These are phyloP conservation scores for Penicillium daleae DNA, from an alignment of 495 filamentous ascomycete species.

Conservation along the genomic window DNA sequence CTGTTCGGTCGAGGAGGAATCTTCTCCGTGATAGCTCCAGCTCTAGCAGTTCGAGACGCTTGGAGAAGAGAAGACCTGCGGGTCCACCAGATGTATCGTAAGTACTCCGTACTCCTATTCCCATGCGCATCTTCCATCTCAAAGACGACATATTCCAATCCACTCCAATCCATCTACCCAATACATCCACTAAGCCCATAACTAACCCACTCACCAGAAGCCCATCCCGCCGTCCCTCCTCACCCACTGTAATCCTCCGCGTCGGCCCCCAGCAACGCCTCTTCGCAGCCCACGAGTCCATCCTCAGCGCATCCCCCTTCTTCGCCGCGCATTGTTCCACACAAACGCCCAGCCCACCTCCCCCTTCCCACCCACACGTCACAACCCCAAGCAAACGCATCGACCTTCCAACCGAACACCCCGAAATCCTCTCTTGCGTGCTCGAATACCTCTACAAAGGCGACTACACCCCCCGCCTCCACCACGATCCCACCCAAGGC, in stretches of 20 bases:
- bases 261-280: slow-evolving; percentile 79
- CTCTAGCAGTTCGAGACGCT: slow-evolving; percentile 33
- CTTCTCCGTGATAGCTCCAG: slow-evolving; percentile 26
- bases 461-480: slow-evolving; percentile 81
- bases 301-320: slow-evolving; percentile 77
- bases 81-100: slow-evolving; percentile 46
- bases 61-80: slow-evolving; percentile 27
- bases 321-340: slow-evolving; percentile 54
- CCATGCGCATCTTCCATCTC: not conserved
- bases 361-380: slow-evolving; percentile 21
- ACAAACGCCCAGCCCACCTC: slow-evolving; percentile 22
- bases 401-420: slow-evolving; percentile 80
- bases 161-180: slow-evolving; percentile 1
- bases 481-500: slow-evolving; percentile 68
- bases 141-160: not conserved
- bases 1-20: slow-evolving; percentile 15
- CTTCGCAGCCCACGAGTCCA: slow-evolving; percentile 89
- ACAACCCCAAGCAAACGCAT: slow-evolving; percentile 62
- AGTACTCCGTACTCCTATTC: slow-evolving; percentile 17
- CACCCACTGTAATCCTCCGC: slow-evolving; percentile 76
- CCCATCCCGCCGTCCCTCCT: slow-evolving; percentile 57
- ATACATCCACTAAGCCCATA: not conserved
- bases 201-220: slow-evolving; percentile 6
- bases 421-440: slow-evolving; percentile 87
- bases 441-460: slow-evolving; percentile 94